phyloP scores from a whole-genome alignment of 805 yeast species.

The Nakazawaea peltata region DNA sequence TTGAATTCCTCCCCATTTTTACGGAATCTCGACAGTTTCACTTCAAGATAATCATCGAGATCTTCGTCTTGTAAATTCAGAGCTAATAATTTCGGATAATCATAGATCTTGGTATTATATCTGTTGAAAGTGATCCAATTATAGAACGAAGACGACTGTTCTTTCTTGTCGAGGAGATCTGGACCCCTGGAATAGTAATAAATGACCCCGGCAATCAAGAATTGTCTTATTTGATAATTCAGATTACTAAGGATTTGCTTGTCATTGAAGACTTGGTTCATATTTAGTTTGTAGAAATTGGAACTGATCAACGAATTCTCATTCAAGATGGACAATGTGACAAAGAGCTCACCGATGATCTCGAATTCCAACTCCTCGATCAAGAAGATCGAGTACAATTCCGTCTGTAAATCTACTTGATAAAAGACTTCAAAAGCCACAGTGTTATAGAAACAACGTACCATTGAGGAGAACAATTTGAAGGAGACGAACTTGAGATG shows the following conservation, averaged over 20 bases:
- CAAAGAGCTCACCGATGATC: slow-evolving; percentile 4
- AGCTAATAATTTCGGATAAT: not conserved
- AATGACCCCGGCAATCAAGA: slow-evolving; percentile 1
- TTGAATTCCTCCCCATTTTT: slow-evolving; percentile 1
- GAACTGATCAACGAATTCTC: slow-evolving; percentile 3
- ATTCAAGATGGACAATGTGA: slow-evolving; percentile 5
- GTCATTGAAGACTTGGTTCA: not conserved
- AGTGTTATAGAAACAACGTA: slow-evolving; percentile 5
- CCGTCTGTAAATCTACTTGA: slow-evolving; percentile 8
- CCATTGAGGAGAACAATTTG: slow-evolving; percentile 3
- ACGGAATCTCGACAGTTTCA: slow-evolving; percentile 1
- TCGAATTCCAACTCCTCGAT: slow-evolving; percentile 6
- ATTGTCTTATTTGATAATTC: slow-evolving; percentile 7
- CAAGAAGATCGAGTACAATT: slow-evolving; percentile 4
- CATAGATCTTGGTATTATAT: slow-evolving; percentile 15
- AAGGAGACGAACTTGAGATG: not conserved
- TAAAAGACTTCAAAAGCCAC: slow-evolving; percentile 8
- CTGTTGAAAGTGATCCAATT: slow-evolving; percentile 24
- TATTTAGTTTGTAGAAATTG: slow-evolving; percentile 3
- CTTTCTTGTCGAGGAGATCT: slow-evolving; percentile 7
- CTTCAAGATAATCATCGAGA: not conserved
- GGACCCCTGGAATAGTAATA: slow-evolving; percentile 7
- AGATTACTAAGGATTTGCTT: slow-evolving; percentile 5
- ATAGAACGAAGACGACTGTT: slow-evolving; percentile 17
- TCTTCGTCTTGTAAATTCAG: slow-evolving; percentile 1